Evolutionary conservation across 176 grass and related monocot genomes (phyloP).

Genomic region (Juncus effusus): DNA sequence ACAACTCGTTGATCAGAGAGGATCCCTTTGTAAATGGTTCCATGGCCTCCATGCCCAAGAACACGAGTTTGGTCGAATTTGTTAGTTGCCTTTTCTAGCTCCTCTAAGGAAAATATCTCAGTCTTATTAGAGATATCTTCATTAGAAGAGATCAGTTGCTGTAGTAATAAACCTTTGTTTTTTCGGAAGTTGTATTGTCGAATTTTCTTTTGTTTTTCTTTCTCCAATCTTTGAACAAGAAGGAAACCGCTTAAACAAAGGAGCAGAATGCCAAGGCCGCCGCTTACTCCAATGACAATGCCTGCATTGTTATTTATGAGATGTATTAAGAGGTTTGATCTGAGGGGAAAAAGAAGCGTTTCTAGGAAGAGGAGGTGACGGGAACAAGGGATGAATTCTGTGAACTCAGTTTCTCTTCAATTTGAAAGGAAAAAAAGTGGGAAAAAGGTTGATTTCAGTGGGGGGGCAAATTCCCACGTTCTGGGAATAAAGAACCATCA

Average conservation of each 20-base stretch:
- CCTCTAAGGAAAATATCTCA: slow-evolving; percentile 40
- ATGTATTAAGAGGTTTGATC: too few species aligned
- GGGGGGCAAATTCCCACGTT: too few species aligned
- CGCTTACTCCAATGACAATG: slow-evolving; percentile 13
- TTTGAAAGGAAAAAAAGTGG: too few species aligned
- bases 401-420: too few species aligned
- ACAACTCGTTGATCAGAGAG: slow-evolving; percentile 28
- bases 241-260: fast-evolving
- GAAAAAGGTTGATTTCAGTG: too few species aligned
- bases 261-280: slow-evolving; percentile 8
- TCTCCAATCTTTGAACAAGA: slow-evolving; percentile 9
- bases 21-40: slow-evolving; percentile 44
- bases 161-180: slow-evolving; percentile 37
- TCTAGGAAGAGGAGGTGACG: too few species aligned
- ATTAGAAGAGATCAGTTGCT: slow-evolving; percentile 28
- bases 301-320: too few species aligned
- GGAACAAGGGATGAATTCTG: too few species aligned
- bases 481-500: too few species aligned
- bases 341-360: too few species aligned
- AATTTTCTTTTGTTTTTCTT: slow-evolving; percentile 19
- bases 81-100: slow-evolving; percentile 45
- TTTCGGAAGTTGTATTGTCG: slow-evolving; percentile 27
- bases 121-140: slow-evolving; percentile 26
- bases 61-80: slow-evolving; percentile 36
- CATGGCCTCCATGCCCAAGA: slow-evolving; percentile 42